These are phyloP conservation scores for Penicillium sp. DNA, from an alignment of 2,329 filamentous ascomycete species.

Conservation along the genomic window DNA sequence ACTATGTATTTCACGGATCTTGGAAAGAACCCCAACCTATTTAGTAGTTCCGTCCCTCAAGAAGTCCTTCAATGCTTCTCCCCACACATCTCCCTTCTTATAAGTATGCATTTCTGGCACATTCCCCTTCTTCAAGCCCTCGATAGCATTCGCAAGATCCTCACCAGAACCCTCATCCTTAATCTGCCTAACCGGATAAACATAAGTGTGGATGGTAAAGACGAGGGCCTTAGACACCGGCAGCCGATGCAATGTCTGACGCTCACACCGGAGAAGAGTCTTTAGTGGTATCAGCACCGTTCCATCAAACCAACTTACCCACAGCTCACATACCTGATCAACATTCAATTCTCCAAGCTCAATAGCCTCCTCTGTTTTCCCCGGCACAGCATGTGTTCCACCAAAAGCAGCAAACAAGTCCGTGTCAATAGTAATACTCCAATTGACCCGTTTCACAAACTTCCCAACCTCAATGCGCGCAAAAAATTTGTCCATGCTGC, in stretches of 20 bases:
- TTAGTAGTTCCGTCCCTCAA: slow-evolving; percentile 29
- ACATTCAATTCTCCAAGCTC: slow-evolving; percentile 43
- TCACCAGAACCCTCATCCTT: slow-evolving; percentile 56
- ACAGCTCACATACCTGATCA: slow-evolving; percentile 35
- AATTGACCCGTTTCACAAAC: slow-evolving; percentile 56
- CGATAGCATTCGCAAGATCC: slow-evolving; percentile 55
- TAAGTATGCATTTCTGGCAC: slow-evolving; percentile 58
- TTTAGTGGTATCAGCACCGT: slow-evolving; percentile 17
- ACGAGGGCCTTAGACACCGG: slow-evolving; percentile 53
- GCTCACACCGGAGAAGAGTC: slow-evolving; percentile 55
- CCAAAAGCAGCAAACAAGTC: slow-evolving; percentile 42
- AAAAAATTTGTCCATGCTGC: slow-evolving; percentile 63
- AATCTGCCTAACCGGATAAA: slow-evolving; percentile 54
- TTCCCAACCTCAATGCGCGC: slow-evolving; percentile 51
- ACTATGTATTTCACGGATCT: not conserved
- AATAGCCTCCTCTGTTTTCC: slow-evolving; percentile 16
- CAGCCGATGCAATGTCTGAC: slow-evolving; percentile 61
- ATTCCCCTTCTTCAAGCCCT: slow-evolving; percentile 56
- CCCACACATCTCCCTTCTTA: slow-evolving; percentile 58
- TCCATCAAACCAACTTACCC: not conserved
- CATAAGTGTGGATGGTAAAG: slow-evolving; percentile 63
- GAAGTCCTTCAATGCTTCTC: slow-evolving; percentile 52
- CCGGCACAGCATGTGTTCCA: slow-evolving; percentile 29
- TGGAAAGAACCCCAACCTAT: not conserved
- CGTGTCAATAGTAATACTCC: slow-evolving; percentile 40